A percentile compares a stretch with the other conserved stretches of the same genome.
Evolutionary conservation across 1,139 yeast genomes (phyloP).

Genomic region (Yamadazyma siamensis): DNA sequence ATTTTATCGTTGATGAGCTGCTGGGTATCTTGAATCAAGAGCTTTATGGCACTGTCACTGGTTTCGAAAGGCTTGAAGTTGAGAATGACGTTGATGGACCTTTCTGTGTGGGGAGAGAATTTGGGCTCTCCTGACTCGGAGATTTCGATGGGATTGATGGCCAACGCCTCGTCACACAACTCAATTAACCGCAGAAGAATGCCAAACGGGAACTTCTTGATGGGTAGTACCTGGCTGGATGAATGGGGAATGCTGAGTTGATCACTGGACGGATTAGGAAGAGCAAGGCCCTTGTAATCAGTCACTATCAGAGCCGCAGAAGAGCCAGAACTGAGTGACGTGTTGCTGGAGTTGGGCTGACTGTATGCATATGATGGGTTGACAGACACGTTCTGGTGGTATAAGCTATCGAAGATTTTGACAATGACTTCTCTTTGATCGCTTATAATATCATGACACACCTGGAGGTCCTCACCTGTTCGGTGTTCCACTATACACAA

Average conservation of each 20-base stretch:
- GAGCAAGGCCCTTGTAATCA: conserved; percentile 62
- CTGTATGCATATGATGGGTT: conserved; percentile 2
- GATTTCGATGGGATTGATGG: conserved; percentile 56
- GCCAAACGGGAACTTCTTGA: conserved; percentile 60
- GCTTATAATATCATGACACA: conserved; percentile 69
- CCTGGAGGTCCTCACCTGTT: conserved; percentile 74
- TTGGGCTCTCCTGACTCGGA: conserved; percentile 24
- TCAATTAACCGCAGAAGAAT: conserved; percentile 62
- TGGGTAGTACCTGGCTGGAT: conserved; percentile 25
- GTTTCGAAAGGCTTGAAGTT: conserved; percentile 55
- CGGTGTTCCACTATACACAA: conserved; percentile 83
- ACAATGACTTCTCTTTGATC: conserved; percentile 66
- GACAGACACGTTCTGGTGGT: conserved; percentile 13
- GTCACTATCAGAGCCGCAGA: conserved; percentile 14
- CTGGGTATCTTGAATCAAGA: conserved; percentile 69
- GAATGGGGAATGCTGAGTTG: conserved; percentile 22
- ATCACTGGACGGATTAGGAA: conserved; percentile 31
- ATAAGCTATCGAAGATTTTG: conserved; percentile 40
- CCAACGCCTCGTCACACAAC: conserved; percentile 72
- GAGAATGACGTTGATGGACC: conserved; percentile 55
- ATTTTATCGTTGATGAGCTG: conserved; percentile 61
- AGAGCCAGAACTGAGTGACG: conserved; percentile 13
- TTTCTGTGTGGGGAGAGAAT: conserved; percentile 72
- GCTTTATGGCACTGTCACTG: conserved; percentile 61
- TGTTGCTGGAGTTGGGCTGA: conserved; percentile 6